Percentiles rank a stretch among this genome's conserved stretches.
Evolutionary conservation across 2,329 filamentous ascomycete genomes (phyloP).

Genomic region (Cytospora schulzeri): DNA sequence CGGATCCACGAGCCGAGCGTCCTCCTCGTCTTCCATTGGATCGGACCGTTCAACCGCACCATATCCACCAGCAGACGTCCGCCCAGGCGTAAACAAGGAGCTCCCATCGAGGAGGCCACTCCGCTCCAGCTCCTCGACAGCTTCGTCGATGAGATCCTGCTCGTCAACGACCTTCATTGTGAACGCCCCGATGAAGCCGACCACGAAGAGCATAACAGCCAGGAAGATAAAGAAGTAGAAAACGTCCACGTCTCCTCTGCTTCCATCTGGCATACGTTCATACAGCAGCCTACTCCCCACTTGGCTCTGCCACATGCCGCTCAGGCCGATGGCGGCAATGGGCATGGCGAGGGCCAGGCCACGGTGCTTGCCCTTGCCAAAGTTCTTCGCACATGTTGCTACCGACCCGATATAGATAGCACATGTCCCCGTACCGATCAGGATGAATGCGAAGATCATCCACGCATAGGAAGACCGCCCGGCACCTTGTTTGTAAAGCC

Average conservation of each 20-base stretch:
- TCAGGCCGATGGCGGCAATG: constrained; percentile 89
- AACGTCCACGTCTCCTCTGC: constrained; percentile 67
- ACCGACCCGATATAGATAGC: constrained; percentile 88
- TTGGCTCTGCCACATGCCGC: constrained; percentile 95
- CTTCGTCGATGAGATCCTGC: constrained; percentile 84
- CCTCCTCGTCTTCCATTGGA: constrained; percentile 44
- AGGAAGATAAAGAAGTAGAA: constrained; percentile 89
- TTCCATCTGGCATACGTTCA: constrained; percentile 66
- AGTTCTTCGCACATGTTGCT: constrained; percentile 98
- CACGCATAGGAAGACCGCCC: constrained; percentile 69
- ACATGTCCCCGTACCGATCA: constrained; percentile 80
- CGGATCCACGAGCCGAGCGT: constrained; percentile 43
- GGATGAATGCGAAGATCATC: constrained; percentile 85
- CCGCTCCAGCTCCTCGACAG: constrained; percentile 85
- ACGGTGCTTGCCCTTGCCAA: constrained; percentile 83
- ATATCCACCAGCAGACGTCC: constrained; percentile 48
- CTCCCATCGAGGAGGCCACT: constrained; percentile 80
- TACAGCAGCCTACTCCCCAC: constrained; percentile 77
- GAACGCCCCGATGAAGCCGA: constrained; percentile 75
- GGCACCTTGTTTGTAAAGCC: constrained; percentile 63
- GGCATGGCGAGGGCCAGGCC: constrained; percentile 87
- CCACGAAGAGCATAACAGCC: constrained; percentile 65
- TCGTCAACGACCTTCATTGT: constrained; percentile 80
- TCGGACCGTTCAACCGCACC: constrained; percentile 55
- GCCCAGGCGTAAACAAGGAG: constrained; percentile 65